A percentile compares a stretch with the other conserved stretches of the same genome.
These are phyloP conservation scores for Candida odintsovae DNA, from an alignment of 805 yeast species.

Conservation along the genomic window DNA sequence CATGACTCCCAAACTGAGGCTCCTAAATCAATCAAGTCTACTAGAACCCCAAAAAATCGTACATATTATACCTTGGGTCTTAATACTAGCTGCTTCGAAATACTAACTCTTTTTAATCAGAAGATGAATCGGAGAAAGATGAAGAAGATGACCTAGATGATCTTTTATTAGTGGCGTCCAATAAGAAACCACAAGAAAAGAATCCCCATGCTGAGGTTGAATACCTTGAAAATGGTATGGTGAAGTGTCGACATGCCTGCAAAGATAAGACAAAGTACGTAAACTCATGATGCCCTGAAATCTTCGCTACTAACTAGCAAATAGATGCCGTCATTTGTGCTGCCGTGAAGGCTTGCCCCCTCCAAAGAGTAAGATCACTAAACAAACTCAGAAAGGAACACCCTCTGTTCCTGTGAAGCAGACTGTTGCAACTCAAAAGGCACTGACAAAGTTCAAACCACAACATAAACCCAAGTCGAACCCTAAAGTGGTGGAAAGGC, in stretches of 20 bases:
- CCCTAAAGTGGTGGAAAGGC: background rate
- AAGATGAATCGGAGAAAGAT: constrained; percentile 16
- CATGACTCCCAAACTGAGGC: no score
- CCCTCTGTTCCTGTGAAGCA: background rate
- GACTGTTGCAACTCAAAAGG: background rate
- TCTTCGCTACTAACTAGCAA: constrained; percentile 12
- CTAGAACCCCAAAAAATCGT: background rate
- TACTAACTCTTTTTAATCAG: constrained; percentile 8
- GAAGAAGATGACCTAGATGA: constrained; percentile 26
- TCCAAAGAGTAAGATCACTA: background rate
- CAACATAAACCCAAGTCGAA: background rate
- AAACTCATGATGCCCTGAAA: no score
- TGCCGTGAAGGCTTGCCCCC: constrained; percentile 39
- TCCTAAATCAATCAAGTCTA: background rate
- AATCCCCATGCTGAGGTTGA: background rate
- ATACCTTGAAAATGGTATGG: constrained; percentile 27
- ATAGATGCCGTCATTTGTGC: constrained; percentile 39
- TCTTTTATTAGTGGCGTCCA: constrained; percentile 19
- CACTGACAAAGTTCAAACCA: background rate
- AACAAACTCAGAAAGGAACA: background rate
- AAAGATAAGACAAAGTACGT: constrained; percentile 26
- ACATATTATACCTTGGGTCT: background rate
- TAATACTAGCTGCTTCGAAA: background rate
- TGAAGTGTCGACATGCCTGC: constrained; percentile 37
- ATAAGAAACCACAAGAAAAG: constrained; percentile 1